Evolutionary conservation across 352 stramenopile genomes (phyloP), one percentile per base, ranked within the genome.

Genomic region (Hyphochytrium catenoides): DNA sequence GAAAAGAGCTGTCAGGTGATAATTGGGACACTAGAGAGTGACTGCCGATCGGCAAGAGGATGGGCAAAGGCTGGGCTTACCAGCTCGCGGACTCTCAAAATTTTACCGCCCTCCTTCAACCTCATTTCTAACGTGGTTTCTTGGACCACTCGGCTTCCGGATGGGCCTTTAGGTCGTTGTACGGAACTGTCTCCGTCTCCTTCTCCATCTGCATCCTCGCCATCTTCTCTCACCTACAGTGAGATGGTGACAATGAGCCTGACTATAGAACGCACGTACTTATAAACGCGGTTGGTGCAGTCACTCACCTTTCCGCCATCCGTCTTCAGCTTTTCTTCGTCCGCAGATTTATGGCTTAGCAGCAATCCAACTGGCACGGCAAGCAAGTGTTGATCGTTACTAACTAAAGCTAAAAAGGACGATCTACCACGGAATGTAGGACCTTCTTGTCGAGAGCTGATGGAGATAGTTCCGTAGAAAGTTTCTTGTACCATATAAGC

Each of bases 61-160:
- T 19, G 22, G 4, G n/a, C n/a, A n/a, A n/a, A n/a, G n/a, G n/a
- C n/a, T n/a, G n/a, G n/a, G n/a, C n/a, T 14, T 35, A 42, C 41
- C 20, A 85, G 50, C 47, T 85, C 70, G 15, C 70, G 61, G 0
- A 60, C 67, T 27, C 66, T 67, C 5, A 85, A 33, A 0, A 52
- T 69, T n/a, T 62, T 61, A 9, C 68, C 35, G 8, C 50, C 51
- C 3, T 44, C 25, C 2, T 59, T 56, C 34, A 85, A 85, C n/a
- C 58, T 36, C 30, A 85, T 77, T 29, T 78, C 58, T 14, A 82
- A 56, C 31, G 70, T 57, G 0, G 62, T 81, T 47, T 85, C 67
- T 39, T 85, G 70, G 8, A 85, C 45, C 24, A 85, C 56, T 42
- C 25, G 21, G 8, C 29, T 34, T 34, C 25, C 29, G 18, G 25